Evolutionary conservation across 805 yeast genomes (phyloP).

Genomic region (Wickerhamiella kurtzmanii): DNA sequence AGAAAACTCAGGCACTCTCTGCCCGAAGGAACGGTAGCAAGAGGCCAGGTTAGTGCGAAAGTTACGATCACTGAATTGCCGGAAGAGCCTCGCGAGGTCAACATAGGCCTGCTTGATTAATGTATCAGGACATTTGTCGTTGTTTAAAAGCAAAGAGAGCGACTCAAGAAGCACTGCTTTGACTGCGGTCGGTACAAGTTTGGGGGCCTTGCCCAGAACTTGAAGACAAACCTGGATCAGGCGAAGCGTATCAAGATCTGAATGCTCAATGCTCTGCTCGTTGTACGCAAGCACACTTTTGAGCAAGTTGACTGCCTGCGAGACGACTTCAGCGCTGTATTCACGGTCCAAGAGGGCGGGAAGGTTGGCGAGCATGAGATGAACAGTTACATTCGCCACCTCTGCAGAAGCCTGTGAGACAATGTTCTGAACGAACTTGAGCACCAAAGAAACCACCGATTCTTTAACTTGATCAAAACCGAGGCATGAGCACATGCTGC

Average conservation of each 20-base stretch:
- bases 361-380: conserved; percentile 18
- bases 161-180: conserved; percentile 46
- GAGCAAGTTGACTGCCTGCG: conserved; percentile 15
- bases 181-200: conserved; percentile 38
- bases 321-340: conserved; percentile 9
- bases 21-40: conserved; percentile 47
- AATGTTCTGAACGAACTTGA: conserved; percentile 30
- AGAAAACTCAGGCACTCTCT: conserved; percentile 32
- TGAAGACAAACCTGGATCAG: conserved; percentile 44
- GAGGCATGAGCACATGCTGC: conserved; percentile 43
- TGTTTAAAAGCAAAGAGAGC: conserved; percentile 40
- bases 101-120: conserved; percentile 28
- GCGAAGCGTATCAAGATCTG: conserved; percentile 40
- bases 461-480: conserved; percentile 49
- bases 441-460: conserved; percentile 46
- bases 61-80: conserved; percentile 42
- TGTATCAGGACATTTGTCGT: conserved; percentile 15
- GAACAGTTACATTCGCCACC: not conserved
- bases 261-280: conserved; percentile 42
- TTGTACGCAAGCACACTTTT: conserved; percentile 37
- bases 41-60: conserved; percentile 48
- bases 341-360: conserved; percentile 11
- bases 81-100: conserved; percentile 44
- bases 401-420: not conserved
- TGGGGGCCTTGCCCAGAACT: conserved; percentile 46